phyloP scores from a whole-genome alignment of 495 filamentous ascomycete species.

The Penicillium waksmanii region DNA sequence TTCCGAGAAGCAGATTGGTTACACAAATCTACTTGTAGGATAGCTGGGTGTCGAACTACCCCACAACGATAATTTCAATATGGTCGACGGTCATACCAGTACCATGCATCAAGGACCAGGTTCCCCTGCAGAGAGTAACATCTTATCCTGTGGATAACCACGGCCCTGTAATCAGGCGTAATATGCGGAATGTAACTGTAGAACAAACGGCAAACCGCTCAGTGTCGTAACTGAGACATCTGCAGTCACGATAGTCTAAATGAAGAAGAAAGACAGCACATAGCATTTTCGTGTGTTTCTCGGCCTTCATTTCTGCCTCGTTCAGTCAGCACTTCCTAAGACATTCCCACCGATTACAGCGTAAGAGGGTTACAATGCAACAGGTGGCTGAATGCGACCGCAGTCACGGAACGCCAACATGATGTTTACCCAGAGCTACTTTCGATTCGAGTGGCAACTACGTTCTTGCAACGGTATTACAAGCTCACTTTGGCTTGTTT shows the following conservation, averaged over 20 bases:
- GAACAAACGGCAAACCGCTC: conserved; percentile 7
- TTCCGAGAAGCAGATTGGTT: conserved; percentile 3
- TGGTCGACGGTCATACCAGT: conserved; percentile 10
- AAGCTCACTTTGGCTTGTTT: neutral
- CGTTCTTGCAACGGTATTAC: neutral
- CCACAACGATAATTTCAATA: neutral
- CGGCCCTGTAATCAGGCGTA: neutral
- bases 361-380: neutral
- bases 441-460: neutral
- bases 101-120: conserved; percentile 7
- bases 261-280: neutral
- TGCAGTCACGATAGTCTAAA: conserved; percentile 2
- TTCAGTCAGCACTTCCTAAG: neutral
- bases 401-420: neutral
- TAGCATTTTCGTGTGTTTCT: neutral
- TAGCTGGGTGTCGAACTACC: conserved; percentile 7
- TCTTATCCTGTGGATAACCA: neutral
- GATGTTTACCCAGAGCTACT: conserved; percentile 1
- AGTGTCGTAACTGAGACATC: conserved; percentile 19
- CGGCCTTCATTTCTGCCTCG: neutral
- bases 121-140: conserved; percentile 13
- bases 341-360: no score
- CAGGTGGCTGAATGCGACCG: neutral
- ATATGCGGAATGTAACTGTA: conserved; percentile 25
- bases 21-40: conserved; percentile 11